Evolutionary conservation across 1,139 yeast species (phyloP).

Genomic region (Zygosaccharomyces sapae): DNA sequence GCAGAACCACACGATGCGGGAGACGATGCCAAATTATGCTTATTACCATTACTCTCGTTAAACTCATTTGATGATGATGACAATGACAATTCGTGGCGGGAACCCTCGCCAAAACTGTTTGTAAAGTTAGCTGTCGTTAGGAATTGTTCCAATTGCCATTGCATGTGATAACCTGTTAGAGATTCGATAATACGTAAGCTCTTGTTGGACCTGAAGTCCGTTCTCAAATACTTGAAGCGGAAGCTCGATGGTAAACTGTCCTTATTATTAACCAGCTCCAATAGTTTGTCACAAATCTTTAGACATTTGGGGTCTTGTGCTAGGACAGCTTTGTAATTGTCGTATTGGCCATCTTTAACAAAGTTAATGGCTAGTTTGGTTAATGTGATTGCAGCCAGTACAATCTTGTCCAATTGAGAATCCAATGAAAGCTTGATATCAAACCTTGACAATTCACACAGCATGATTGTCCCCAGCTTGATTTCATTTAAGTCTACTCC

Average conservation of each 20-base stretch:
- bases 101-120: neutral
- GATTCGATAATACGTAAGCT: constrained; percentile 15
- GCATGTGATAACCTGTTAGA: constrained; percentile 20
- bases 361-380: constrained; percentile 24
- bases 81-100: neutral
- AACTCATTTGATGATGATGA: neutral
- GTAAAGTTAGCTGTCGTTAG: neutral
- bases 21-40: constrained; percentile 8
- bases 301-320: constrained; percentile 16
- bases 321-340: constrained; percentile 18
- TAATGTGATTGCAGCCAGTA: constrained; percentile 48
- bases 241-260: constrained; percentile 32
- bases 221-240: constrained; percentile 27
- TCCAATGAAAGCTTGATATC: constrained; percentile 56
- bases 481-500: constrained; percentile 42
- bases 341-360: constrained; percentile 19
- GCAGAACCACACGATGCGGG: constrained; percentile 16
- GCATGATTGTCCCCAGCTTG: constrained; percentile 52
- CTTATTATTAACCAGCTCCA: too few relatives aligned
- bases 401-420: constrained; percentile 53
- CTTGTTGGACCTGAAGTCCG: constrained; percentile 4
- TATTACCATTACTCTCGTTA: constrained; percentile 1
- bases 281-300: constrained; percentile 18
- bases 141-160: constrained; percentile 23
- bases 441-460: constrained; percentile 64